These are phyloP conservation scores for Cyphellophora europaea DNA, from an alignment of 2,329 filamentous ascomycete species.

Conservation along the genomic window DNA sequence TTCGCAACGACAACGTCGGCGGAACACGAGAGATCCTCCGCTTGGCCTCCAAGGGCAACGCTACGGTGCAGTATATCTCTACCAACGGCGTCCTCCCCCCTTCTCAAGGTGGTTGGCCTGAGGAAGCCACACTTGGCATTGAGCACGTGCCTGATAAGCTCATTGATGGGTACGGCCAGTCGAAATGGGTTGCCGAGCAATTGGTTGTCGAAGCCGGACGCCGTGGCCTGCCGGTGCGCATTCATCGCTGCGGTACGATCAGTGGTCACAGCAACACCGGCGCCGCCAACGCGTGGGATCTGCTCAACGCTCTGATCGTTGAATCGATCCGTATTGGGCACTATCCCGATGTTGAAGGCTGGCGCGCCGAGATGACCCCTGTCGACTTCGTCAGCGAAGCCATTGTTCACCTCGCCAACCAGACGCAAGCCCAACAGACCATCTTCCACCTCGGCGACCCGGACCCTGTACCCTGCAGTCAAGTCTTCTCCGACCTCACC, in stretches of 20 bases:
- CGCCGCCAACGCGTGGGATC: constrained; percentile 68
- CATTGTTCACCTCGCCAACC: constrained; percentile 60
- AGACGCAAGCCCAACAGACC: constrained; percentile 51
- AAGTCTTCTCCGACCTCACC: constrained; percentile 55
- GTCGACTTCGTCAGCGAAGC: constrained; percentile 72
- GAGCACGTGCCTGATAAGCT: constrained; percentile 61
- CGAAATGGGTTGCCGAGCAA: constrained; percentile 73
- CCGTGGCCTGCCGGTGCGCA: constrained; percentile 60
- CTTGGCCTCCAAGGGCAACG: constrained; percentile 56
- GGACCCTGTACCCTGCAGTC: constrained; percentile 55
- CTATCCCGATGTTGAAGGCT: constrained; percentile 61
- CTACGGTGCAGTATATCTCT: constrained; percentile 69
- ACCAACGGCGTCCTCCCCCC: constrained; percentile 72
- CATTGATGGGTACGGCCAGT: constrained; percentile 66
- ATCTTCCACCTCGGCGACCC: constrained; percentile 70
- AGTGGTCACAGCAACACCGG: constrained; percentile 68
- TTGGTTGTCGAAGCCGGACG: constrained; percentile 60
- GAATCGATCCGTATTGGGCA: constrained; percentile 66
- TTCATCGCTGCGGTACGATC: constrained; percentile 67
- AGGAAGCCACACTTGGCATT: constrained; percentile 57
- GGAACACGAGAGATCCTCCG: constrained; percentile 69
- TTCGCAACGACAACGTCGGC: constrained; percentile 66
- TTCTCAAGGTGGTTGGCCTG: constrained; percentile 60
- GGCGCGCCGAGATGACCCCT: constrained; percentile 76
- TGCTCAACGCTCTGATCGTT: constrained; percentile 65